Conservation (phyloP, 2,329 filamentous ascomycete genomes). For the Polytolypa hystricis region DNA sequence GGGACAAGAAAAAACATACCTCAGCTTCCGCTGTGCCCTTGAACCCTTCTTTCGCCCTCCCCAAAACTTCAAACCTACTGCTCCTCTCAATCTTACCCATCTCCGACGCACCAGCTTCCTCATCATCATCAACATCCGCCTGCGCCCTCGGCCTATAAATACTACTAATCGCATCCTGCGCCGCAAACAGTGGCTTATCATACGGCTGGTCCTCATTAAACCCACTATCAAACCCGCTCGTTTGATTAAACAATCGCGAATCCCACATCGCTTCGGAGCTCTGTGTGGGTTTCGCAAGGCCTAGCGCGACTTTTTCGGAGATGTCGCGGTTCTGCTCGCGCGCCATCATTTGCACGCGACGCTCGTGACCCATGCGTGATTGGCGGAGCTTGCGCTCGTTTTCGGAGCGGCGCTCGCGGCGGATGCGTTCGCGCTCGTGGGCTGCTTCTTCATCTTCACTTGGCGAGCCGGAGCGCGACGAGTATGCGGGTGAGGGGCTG, state of each 20-base stretch:
- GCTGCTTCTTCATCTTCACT: conserved; percentile 58
- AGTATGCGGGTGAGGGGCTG: conserved; percentile 32
- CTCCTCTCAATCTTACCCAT: conserved; percentile 81
- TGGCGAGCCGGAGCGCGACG: conserved; percentile 36
- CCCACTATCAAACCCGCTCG: conserved; percentile 76
- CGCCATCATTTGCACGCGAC: conserved; percentile 82
- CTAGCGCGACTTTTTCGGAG: conserved; percentile 89
- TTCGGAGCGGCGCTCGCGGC: conserved; percentile 67
- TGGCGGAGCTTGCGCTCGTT: conserved; percentile 84
- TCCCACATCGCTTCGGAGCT: conserved; percentile 94
- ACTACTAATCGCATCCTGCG: conserved; percentile 85
- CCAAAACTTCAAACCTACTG: conserved; percentile 78
- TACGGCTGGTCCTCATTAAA: conserved; percentile 98
- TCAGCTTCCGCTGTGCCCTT: conserved; percentile 72
- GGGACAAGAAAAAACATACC: conserved; percentile 36
- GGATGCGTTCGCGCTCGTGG: conserved; percentile 63
- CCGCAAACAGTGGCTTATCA: conserved; percentile 93
- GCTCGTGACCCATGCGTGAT: conserved; percentile 89
- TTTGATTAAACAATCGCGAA: conserved; percentile 87
- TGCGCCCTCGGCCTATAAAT: conserved; percentile 76
- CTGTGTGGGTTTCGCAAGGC: conserved; percentile 87
- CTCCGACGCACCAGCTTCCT: conserved; percentile 67
- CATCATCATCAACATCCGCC: conserved; percentile 63
- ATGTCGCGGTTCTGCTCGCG: conserved; percentile 95
- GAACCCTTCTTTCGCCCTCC: conserved; percentile 73